Conservation (phyloP, 2,329 filamentous ascomycete species). For the Aureobasidium subglaciale region DNA sequence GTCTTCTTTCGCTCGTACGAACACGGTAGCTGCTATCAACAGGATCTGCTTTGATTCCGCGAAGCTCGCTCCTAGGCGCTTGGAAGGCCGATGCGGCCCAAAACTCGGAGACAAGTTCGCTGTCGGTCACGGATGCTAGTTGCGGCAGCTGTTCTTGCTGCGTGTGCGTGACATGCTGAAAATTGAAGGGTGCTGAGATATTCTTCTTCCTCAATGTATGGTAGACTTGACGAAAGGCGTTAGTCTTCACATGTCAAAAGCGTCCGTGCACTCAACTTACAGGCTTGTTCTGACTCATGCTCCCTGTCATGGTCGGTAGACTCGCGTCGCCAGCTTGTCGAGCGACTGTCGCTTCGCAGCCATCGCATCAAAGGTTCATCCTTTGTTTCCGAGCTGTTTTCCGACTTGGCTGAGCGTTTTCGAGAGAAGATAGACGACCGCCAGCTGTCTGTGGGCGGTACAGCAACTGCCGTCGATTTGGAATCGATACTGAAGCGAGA, state of each 20-base stretch:
- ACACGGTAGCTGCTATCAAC: constrained; percentile 24
- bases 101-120: constrained; percentile 48
- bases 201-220: constrained; percentile 34
- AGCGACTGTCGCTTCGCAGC: constrained; percentile 13
- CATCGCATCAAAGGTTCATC: constrained; percentile 17
- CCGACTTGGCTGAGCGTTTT: constrained; percentile 11
- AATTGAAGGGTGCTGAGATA: constrained; percentile 58
- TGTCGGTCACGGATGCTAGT: constrained; percentile 44
- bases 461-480: not conserved
- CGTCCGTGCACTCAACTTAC: constrained; percentile 10
- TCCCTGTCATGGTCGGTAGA: not conserved
- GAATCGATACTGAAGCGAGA: constrained; percentile 14
- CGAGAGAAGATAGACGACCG: constrained; percentile 14
- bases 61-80: constrained; percentile 41
- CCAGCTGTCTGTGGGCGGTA: constrained; percentile 3
- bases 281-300: constrained; percentile 8
- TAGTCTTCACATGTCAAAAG: not conserved
- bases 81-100: constrained; percentile 48
- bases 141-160: constrained; percentile 47
- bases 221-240: constrained; percentile 12
- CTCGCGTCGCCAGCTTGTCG: not conserved
- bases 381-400: not conserved
- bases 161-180: constrained; percentile 57
- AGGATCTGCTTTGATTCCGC: constrained; percentile 47
- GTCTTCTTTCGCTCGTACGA: not conserved